Evolutionary conservation across 2,329 filamentous ascomycete species (phyloP).

Genomic region (Diaporthe sp.): DNA sequence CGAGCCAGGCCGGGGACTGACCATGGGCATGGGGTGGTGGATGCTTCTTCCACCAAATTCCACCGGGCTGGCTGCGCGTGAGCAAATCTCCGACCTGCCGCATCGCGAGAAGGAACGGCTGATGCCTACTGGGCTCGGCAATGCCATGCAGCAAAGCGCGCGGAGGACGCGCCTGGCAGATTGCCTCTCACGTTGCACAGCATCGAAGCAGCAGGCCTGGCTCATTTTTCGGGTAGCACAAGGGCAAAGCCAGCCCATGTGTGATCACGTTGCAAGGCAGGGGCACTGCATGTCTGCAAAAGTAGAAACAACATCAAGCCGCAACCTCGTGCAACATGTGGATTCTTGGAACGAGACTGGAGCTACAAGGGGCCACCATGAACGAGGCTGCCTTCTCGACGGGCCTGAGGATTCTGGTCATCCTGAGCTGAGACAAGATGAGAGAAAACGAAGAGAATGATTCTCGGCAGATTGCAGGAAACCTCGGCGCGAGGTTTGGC

Average conservation of each 20-base stretch:
- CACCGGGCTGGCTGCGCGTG: not conserved
- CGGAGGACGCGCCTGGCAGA: not conserved
- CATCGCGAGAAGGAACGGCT: not conserved
- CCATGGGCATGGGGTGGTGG: not conserved
- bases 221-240: conserved; percentile 4
- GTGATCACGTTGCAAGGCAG: not conserved
- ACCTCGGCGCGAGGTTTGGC: not conserved
- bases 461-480: conserved; percentile 28
- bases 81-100: conserved; percentile 11
- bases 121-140: not conserved
- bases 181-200: conserved; percentile 24
- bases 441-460: not conserved
- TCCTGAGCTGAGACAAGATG: conserved; percentile 26
- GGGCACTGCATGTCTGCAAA: conserved; percentile 9
- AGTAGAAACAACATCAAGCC: conserved; percentile 19
- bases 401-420: not conserved
- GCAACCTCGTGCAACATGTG: conserved; percentile 21
- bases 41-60: not conserved
- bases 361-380: conserved; percentile 20
- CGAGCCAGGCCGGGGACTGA: conserved; percentile 5
- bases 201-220: conserved; percentile 21
- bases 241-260: not conserved
- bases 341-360: not conserved
- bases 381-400: not conserved
- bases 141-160: not conserved